These are phyloP conservation scores for Solanum virginianum DNA, from an alignment of 257 asterid species.

Conservation along the genomic window DNA sequence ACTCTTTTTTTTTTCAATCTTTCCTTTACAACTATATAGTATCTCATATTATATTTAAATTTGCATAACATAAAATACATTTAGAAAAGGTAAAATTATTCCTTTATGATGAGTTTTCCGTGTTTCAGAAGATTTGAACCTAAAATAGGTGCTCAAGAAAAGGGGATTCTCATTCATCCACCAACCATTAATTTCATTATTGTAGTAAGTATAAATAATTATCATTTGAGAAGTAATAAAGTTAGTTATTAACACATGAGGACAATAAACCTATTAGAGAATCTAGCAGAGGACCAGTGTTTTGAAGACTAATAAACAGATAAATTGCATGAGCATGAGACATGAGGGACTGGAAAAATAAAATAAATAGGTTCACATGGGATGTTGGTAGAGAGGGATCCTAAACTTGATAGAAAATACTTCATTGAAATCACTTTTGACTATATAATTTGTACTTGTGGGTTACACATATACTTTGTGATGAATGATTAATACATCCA, in stretches of 20 bases:
- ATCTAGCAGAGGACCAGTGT: neutral
- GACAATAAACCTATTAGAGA: neutral
- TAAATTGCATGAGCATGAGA: neutral
- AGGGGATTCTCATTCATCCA: neutral
- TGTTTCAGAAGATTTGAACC: neutral
- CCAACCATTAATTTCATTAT: neutral
- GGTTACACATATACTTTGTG: slow-evolving; percentile 6
- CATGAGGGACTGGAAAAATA: neutral
- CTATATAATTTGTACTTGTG: slow-evolving; percentile 2
- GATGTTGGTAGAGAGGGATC: slow-evolving; percentile 25
- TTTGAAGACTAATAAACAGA: neutral
- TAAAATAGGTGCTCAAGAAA: neutral
- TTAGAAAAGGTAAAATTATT: neutral
- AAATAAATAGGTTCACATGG: slow-evolving; percentile 17
- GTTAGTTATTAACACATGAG: neutral
- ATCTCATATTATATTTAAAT: neutral
- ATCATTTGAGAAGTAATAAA: neutral
- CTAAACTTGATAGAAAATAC: slow-evolving; percentile 7
- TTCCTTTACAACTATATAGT: neutral
- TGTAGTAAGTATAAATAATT: neutral
- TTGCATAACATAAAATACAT: neutral
- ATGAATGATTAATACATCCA: neutral
- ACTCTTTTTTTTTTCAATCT: neutral
- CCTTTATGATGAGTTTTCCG: neutral
- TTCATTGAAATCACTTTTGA: slow-evolving; percentile 13